Percentiles rank a stretch among this genome's conserved stretches.
phyloP scores from a whole-genome alignment of 2,329 filamentous ascomycete species.

The Epicoccum nigrum region DNA sequence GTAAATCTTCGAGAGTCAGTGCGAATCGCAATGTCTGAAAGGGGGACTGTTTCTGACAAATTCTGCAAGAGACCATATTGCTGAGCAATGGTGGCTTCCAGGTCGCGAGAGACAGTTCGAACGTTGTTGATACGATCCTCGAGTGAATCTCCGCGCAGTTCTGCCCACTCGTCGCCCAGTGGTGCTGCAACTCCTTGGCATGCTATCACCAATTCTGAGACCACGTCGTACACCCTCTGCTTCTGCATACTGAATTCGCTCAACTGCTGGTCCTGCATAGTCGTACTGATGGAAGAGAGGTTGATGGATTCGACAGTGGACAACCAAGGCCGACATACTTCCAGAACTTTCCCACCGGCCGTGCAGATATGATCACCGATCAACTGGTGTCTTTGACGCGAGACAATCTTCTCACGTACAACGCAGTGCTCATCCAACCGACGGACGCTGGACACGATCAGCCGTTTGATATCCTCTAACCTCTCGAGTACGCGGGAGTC shows the following conservation, averaged over 20 bases:
- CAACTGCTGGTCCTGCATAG: slow-evolving; percentile 82
- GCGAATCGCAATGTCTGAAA: slow-evolving; percentile 37
- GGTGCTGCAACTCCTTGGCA: slow-evolving; percentile 93
- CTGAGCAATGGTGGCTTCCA: slow-evolving; percentile 86
- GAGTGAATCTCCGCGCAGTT: slow-evolving; percentile 85
- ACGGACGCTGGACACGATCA: slow-evolving; percentile 83
- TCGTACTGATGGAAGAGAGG: slow-evolving; percentile 76
- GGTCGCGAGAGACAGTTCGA: slow-evolving; percentile 73
- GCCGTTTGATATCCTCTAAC: slow-evolving; percentile 82
- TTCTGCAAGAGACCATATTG: slow-evolving; percentile 87
- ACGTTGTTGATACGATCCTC: slow-evolving; percentile 86
- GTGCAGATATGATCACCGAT: slow-evolving; percentile 83
- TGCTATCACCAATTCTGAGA: slow-evolving; percentile 84
- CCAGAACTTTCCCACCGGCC: slow-evolving; percentile 78
- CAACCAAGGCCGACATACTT: slow-evolving; percentile 89
- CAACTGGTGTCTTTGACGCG: slow-evolving; percentile 75
- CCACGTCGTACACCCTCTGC: slow-evolving; percentile 90
- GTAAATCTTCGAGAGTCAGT: slow-evolving; percentile 50
- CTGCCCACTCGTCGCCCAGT: slow-evolving; percentile 92
- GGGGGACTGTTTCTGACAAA: slow-evolving; percentile 78
- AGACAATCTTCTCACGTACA: slow-evolving; percentile 80
- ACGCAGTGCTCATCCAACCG: slow-evolving; percentile 84
- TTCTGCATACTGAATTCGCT: slow-evolving; percentile 89
- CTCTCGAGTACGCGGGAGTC: slow-evolving; percentile 80
- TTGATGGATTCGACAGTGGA: slow-evolving; percentile 91